These are phyloP conservation scores for Pestalotiopsis sp. DNA, from an alignment of 2,329 filamentous ascomycete species.

Conservation along the genomic window DNA sequence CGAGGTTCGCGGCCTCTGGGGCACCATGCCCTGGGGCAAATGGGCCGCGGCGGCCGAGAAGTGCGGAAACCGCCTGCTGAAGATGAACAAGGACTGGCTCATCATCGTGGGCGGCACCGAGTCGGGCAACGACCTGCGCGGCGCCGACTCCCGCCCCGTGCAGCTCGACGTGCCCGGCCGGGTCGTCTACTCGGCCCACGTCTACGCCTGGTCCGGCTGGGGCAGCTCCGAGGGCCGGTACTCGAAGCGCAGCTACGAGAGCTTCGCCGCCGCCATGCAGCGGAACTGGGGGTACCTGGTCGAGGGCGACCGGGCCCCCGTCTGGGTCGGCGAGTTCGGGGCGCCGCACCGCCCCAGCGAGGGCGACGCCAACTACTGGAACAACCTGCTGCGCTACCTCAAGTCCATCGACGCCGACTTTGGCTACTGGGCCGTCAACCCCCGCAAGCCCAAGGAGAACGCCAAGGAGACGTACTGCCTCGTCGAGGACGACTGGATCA, in stretches of 20 bases:
- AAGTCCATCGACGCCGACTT: constrained; percentile 63
- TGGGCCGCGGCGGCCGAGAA: constrained; percentile 68
- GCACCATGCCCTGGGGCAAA: constrained; percentile 66
- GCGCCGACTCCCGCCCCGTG: constrained; percentile 58
- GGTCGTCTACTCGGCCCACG: constrained; percentile 70
- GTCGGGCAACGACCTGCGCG: constrained; percentile 66
- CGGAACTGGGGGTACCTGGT: constrained; percentile 69
- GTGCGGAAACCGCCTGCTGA: constrained; percentile 62
- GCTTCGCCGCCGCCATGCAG: constrained; percentile 65
- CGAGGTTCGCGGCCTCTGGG: constrained; percentile 70
- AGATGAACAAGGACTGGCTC: constrained; percentile 65
- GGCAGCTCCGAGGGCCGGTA: constrained; percentile 63
- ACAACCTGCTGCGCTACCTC: constrained; percentile 62
- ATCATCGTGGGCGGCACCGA: constrained; percentile 70
- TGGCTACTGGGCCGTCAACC: constrained; percentile 73
- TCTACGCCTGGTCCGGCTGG: constrained; percentile 74
- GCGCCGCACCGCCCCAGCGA: constrained; percentile 54
- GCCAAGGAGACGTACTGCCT: constrained; percentile 63
- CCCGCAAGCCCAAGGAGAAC: constrained; percentile 62
- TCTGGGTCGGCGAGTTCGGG: constrained; percentile 72
- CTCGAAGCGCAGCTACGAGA: constrained; percentile 60
- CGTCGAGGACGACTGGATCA: constrained; percentile 66
- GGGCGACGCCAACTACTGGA: constrained; percentile 68
- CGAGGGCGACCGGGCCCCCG: constrained; percentile 56
- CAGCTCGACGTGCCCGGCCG: constrained; percentile 54